Evolutionary conservation across 345 rosid species (phyloP).

Genomic region (Trapa incisa): DNA sequence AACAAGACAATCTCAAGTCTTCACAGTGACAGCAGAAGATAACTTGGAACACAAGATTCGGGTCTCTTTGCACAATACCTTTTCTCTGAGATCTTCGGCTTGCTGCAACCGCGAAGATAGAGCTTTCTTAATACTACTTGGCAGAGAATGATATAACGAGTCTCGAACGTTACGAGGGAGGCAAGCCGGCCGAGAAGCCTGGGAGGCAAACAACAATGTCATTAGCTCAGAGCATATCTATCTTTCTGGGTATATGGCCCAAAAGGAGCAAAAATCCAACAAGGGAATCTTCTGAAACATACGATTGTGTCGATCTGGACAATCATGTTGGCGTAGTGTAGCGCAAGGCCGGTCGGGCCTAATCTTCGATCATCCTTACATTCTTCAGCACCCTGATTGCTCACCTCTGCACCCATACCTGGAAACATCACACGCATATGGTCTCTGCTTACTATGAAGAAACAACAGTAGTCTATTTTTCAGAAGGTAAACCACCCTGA

Average conservation of each 20-base stretch:
- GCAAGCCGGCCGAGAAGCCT: constrained; percentile 65
- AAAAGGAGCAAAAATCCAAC: neutral
- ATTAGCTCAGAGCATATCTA: neutral
- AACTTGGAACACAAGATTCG: neutral
- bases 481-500: neutral
- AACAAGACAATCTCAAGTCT: neutral
- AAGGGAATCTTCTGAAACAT: constrained; percentile 15
- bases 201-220: neutral
- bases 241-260: neutral
- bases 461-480: neutral
- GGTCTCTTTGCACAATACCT: neutral
- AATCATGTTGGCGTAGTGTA: constrained; percentile 74
- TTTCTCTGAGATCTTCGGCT: neutral
- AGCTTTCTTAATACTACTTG: constrained; percentile 43
- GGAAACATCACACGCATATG: constrained; percentile 3
- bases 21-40: neutral
- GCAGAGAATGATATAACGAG: constrained; percentile 51
- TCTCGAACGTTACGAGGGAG: constrained; percentile 70
- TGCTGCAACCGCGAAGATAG: constrained; percentile 36
- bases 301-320: constrained; percentile 74
- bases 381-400: constrained; percentile 6
- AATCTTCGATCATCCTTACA: constrained; percentile 29
- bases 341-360: constrained; percentile 78
- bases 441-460: neutral
- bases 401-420: constrained; percentile 15